phyloP scores from a whole-genome alignment of 2,329 filamentous ascomycete species.

The Aspergillus uvarum region DNA sequence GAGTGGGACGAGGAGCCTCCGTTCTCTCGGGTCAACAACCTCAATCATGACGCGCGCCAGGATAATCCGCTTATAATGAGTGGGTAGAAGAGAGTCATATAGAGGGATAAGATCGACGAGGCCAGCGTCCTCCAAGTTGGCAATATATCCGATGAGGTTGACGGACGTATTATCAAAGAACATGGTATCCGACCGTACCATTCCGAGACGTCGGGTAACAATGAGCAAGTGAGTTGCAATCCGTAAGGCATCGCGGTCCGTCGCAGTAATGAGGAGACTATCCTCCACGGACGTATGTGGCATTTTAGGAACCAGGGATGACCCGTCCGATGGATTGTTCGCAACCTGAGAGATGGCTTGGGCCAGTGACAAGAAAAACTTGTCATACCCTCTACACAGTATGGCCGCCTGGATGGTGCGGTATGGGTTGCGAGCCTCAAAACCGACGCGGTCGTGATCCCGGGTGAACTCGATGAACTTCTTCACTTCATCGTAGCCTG shows the following conservation, averaged over 20 bases:
- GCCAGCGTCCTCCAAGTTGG: conserved; percentile 69
- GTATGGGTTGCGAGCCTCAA: conserved; percentile 46
- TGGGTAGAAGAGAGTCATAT: conserved; percentile 77
- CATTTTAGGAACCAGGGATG: conserved; percentile 36
- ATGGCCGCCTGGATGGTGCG: conserved; percentile 46
- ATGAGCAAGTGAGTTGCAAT: conserved; percentile 68
- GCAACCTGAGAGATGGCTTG: conserved; percentile 41
- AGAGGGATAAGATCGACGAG: conserved; percentile 79
- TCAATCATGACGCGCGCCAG: conserved; percentile 76
- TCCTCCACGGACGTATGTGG: conserved; percentile 57
- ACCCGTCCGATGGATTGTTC: conserved; percentile 25
- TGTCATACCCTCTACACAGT: conserved; percentile 43
- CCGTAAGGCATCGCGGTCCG: conserved; percentile 61
- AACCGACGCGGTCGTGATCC: conserved; percentile 36
- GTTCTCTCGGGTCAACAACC: conserved; percentile 64
- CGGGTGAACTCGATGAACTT: conserved; percentile 40
- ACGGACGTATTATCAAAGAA: conserved; percentile 62
- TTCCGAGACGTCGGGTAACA: conserved; percentile 61
- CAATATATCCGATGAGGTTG: conserved; percentile 78
- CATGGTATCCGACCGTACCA: conserved; percentile 49
- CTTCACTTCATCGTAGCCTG: conserved; percentile 37
- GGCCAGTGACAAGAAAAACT: conserved; percentile 43
- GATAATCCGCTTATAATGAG: conserved; percentile 64
- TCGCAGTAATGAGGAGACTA: conserved; percentile 38
- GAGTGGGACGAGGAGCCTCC: conserved; percentile 67